Conservation (phyloP, 192 early-diverging fungal species). For the Coemansia reversa region DNA sequence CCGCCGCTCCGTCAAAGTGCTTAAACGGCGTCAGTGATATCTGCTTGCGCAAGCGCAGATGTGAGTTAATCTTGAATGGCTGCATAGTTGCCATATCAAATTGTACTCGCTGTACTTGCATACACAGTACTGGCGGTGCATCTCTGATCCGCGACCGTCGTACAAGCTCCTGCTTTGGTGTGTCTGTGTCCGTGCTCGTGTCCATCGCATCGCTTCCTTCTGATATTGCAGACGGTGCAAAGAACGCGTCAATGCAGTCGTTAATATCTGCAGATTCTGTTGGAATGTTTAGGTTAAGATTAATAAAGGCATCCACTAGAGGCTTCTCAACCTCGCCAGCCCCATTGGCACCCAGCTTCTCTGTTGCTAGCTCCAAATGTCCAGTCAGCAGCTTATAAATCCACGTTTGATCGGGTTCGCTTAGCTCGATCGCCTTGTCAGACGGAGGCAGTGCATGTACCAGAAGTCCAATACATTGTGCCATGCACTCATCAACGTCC, state of each 20-base stretch:
- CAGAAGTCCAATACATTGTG: conserved; percentile 62
- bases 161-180: background rate
- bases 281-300: conserved; percentile 41
- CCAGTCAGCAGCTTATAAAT: conserved; percentile 41
- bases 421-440: conserved; percentile 9
- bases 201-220: conserved; percentile 15
- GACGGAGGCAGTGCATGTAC: conserved; percentile 60
- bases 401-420: conserved; percentile 27
- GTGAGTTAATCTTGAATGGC: conserved; percentile 70
- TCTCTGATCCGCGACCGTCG: conserved; percentile 24
- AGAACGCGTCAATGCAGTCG: conserved; percentile 42
- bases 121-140: conserved; percentile 68
- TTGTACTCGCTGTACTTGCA: conserved; percentile 70
- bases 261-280: conserved; percentile 36
- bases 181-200: too few species aligned
- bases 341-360: background rate
- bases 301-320: conserved; percentile 29
- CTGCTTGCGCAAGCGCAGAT: conserved; percentile 59
- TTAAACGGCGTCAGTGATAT: conserved; percentile 65
- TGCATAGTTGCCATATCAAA: conserved; percentile 59
- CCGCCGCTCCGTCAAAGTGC: conserved; percentile 12
- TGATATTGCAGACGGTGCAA: conserved; percentile 31
- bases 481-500: conserved; percentile 78
- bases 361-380: conserved; percentile 19
- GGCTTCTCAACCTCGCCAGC: conserved; percentile 1